Base-by-base conservation (phyloP, 352 stramenopile genomes). In the Phytophthora sansomeana region DNA sequence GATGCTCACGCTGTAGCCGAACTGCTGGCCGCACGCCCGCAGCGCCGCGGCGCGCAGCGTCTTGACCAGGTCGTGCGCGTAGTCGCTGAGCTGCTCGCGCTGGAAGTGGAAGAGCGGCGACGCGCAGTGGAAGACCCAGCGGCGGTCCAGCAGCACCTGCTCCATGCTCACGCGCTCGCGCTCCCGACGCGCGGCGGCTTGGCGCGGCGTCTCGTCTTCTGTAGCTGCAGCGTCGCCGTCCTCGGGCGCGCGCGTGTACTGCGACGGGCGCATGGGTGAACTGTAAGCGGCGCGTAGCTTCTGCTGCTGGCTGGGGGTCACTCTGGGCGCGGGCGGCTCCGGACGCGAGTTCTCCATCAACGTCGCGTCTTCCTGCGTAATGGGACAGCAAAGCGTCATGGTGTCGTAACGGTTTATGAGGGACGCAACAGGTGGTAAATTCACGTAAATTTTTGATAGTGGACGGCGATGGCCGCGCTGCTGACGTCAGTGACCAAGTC, bases 51-150 rank as follows among this genome's bases (percentile, higher is more conserved):
- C 74, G 30, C 84, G 82, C 47, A 90, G 58, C 39, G 78, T 78
- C 58, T 91, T 91, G 49, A 91, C 77, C 43, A 91, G 61, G 42
- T 89, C 82, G 52, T 87, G 80, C 38, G 80, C 82, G 53, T 91
- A 89, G 21, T 67, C 56, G 35, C 78, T 80, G 26, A 91, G 72
- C 60, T 83, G 32, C 1, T 79, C 63, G 30, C 55, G 60, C 11
- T 72, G 74, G 63, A 91, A 89, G 49, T 84, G 78, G 61, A 85
- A 89, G 46, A 93, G 69, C 51, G 74, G 67, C 29, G 84, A 93
- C 52, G 83, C 75, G 59, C 74, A 86, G 77, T 93, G 82, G 24
- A 83, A 72, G 48, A 74, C 62, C 84, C 82, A 93, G 68, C 72
- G 66, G 32, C 68, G 60, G 51, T 65, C 36, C 33, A 91, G 74